Conservation (phyloP, 1,284 basidiomycete species). For the Rhodotorula sp. region DNA sequence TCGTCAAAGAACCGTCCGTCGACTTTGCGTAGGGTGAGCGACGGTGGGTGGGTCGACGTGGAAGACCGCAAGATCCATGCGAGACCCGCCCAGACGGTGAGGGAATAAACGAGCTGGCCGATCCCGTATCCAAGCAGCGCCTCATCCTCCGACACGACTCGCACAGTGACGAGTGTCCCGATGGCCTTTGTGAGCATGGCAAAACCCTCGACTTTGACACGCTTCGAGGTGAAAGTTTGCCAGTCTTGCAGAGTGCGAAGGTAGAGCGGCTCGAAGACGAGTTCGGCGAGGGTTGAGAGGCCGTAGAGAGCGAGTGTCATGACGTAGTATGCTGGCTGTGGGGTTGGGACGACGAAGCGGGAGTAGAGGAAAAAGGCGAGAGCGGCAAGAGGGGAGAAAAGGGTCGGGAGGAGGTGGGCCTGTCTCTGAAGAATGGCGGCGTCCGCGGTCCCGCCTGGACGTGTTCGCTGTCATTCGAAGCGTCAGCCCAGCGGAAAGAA, state of each 20-base stretch:
- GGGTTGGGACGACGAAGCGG: conserved; percentile 57
- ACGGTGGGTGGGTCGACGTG: not conserved
- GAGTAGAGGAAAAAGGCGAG: conserved; percentile 49
- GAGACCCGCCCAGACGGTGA: conserved; percentile 50
- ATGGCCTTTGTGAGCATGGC: conserved; percentile 73
- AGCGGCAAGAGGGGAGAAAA: conserved; percentile 10
- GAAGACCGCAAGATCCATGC: conserved; percentile 41
- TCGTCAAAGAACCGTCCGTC: conserved; percentile 53
- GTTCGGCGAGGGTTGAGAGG: conserved; percentile 68
- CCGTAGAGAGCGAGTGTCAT: conserved; percentile 67
- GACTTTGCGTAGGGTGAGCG: not conserved
- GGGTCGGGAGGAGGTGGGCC: conserved; percentile 6
- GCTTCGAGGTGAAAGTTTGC: conserved; percentile 28
- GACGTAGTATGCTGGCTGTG: conserved; percentile 50
- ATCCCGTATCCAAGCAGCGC: conserved; percentile 76
- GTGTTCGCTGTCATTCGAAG: not conserved
- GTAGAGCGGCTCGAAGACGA: conserved; percentile 78
- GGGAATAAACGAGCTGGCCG: conserved; percentile 73
- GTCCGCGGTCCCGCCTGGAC: not conserved
- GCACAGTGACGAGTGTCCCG: conserved; percentile 64
- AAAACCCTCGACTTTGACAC: conserved; percentile 60
- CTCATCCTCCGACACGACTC: conserved; percentile 53
- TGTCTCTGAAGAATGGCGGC: not conserved
- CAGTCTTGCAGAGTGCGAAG: conserved; percentile 53
- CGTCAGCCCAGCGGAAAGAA: not conserved